Conservation (phyloP, 345 rosid genomes). For the Limnanthes douglasii region DNA sequence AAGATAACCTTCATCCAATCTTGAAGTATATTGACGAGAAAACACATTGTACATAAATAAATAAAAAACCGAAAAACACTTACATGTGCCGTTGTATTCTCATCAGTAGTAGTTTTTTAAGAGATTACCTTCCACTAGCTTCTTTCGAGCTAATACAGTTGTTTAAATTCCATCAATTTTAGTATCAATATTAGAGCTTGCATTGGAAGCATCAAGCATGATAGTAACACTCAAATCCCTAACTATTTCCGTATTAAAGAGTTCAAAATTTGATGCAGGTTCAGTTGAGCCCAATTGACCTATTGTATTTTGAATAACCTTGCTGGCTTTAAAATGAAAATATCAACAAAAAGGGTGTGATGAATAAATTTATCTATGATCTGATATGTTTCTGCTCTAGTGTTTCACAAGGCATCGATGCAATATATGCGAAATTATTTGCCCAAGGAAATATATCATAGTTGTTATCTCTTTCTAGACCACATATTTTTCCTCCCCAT, state of each 20-base stretch:
- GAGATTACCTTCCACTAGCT: constrained; percentile 60
- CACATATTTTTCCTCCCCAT: constrained; percentile 96
- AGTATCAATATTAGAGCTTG: constrained; percentile 75
- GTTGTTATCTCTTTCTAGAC: constrained; percentile 70
- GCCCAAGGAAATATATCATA: constrained; percentile 87
- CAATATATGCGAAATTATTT: constrained; percentile 49
- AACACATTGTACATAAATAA: background rate
- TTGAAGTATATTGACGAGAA: constrained; percentile 1
- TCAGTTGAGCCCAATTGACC: constrained; percentile 16
- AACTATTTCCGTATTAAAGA: constrained; percentile 36
- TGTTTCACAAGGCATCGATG: constrained; percentile 86
- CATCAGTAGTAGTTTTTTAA: constrained; percentile 97
- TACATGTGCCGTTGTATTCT: constrained; percentile 92
- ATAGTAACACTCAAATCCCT: constrained; percentile 60
- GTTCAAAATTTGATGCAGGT: constrained; percentile 17
- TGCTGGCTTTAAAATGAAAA: constrained; percentile 71
- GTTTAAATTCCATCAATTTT: constrained; percentile 82
- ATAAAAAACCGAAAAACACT: constrained; percentile 20
- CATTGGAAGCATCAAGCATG: constrained; percentile 47
- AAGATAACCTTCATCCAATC: constrained; percentile 1
- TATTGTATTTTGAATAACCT: constrained; percentile 50
- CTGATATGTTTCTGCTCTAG: constrained; percentile 90
- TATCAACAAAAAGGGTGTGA: constrained; percentile 85
- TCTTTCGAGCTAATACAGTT: constrained; percentile 37
- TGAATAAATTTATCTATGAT: constrained; percentile 85